Conservation (phyloP, 2,329 filamentous ascomycete genomes). For the Cladosporium sp. region DNA sequence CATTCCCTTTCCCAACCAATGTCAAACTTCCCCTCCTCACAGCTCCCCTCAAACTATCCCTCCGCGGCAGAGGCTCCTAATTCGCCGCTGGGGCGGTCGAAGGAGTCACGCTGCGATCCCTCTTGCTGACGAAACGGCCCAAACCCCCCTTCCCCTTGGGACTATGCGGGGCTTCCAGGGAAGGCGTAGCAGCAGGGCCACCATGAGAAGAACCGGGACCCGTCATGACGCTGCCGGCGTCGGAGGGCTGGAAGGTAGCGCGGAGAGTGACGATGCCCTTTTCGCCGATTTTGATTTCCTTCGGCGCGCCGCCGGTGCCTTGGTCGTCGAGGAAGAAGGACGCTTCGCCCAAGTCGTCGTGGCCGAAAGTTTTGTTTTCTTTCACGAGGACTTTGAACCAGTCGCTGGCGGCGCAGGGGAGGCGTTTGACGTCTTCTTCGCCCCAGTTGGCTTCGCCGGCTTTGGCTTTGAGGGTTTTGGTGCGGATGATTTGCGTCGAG, state of each 20-base stretch:
- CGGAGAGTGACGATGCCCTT: constrained; percentile 64
- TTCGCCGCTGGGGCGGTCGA: constrained; percentile 4
- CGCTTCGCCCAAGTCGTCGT: constrained; percentile 79
- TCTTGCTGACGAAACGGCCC: constrained; percentile 23
- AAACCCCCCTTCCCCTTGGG: constrained; percentile 20
- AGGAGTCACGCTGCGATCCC: constrained; percentile 30
- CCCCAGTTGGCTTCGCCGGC: constrained; percentile 61
- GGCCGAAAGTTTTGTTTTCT: constrained; percentile 78
- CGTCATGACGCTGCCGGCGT: constrained; percentile 19
- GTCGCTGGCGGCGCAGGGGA: constrained; percentile 71
- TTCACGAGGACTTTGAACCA: constrained; percentile 84
- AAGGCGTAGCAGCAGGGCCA: constrained; percentile 10
- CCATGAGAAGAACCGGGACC: constrained; percentile 14
- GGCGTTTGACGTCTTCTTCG: constrained; percentile 57
- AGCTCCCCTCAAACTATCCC: background rate
- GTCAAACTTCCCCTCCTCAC: constrained; percentile 1
- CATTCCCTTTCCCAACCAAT: background rate
- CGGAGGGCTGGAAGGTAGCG: constrained; percentile 26
- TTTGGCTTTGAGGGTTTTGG: constrained; percentile 76
- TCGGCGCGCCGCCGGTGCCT: constrained; percentile 60
- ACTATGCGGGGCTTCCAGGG: background rate
- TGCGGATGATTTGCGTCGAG: constrained; percentile 80
- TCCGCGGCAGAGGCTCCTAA: constrained; percentile 10
- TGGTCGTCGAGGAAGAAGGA: constrained; percentile 90
- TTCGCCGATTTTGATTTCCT: constrained; percentile 66